Evolutionary conservation across 148 eudicot genomes (phyloP).

Genomic region (Diospyros kaki): DNA sequence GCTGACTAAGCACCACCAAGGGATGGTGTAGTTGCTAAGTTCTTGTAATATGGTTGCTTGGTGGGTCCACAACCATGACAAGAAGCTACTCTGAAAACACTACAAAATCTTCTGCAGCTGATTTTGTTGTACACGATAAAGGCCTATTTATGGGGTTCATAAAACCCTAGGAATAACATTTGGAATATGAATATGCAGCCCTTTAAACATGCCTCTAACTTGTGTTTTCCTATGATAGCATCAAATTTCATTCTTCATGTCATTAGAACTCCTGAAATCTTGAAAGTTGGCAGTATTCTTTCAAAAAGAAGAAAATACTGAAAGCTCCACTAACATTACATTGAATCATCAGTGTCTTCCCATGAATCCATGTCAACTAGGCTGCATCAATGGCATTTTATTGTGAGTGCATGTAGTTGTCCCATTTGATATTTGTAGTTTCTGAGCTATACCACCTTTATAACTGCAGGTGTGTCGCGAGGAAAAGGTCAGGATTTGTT

Average conservation of each 20-base stretch:
- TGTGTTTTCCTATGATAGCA: not conserved
- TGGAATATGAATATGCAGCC: not conserved
- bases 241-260: not conserved
- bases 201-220: not conserved
- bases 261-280: not conserved
- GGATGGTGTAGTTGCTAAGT: too few relatives aligned
- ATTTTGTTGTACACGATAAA: not conserved
- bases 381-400: not conserved
- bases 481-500: constrained; percentile 91
- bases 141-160: not conserved
- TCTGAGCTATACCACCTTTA: not conserved
- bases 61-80: too few relatives aligned
- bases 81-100: too few relatives aligned
- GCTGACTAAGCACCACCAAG: too few relatives aligned
- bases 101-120: not conserved
- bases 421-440: not conserved
- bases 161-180: not conserved
- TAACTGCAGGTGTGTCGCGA: constrained; percentile 75
- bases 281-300: not conserved
- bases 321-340: not conserved
- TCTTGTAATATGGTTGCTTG: too few relatives aligned
- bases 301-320: not conserved
- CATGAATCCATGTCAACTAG: not conserved
- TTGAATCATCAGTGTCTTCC: not conserved
- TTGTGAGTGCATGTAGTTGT: not conserved